Evolutionary conservation across 1,139 yeast species (phyloP).

Genomic region (Pneumocystis canis): DNA sequence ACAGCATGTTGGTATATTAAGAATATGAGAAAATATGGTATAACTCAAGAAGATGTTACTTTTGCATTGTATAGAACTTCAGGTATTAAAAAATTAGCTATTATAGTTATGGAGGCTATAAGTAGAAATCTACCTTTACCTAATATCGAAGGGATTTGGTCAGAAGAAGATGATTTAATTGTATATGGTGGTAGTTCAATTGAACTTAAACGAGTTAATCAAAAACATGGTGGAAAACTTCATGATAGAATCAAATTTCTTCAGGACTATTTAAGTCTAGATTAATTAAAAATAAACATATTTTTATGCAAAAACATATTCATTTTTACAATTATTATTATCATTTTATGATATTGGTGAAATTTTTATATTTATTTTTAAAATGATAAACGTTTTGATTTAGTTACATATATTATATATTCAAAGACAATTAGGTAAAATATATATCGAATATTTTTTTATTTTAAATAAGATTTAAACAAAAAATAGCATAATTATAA

Average conservation of each 20-base stretch:
- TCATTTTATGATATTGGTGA: neutral
- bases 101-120: slow-evolving; percentile 7
- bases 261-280: neutral
- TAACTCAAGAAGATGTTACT: slow-evolving; percentile 6
- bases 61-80: slow-evolving; percentile 7
- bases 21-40: neutral
- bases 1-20: neutral
- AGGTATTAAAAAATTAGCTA: slow-evolving; percentile 7
- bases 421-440: neutral
- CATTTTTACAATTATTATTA: neutral
- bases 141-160: slow-evolving; percentile 7
- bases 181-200: neutral
- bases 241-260: neutral
- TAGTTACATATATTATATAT: neutral
- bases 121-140: slow-evolving; percentile 5
- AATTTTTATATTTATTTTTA: neutral
- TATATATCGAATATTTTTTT: too few relatives aligned
- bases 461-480: too few relatives aligned
- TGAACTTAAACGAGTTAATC: neutral
- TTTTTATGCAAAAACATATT: neutral
- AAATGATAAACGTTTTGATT: neutral
- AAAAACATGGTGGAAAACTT: neutral
- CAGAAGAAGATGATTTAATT: slow-evolving; percentile 8
- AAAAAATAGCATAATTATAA: too few relatives aligned
- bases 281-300: neutral